phyloP scores from a whole-genome alignment of 1,139 yeast species.

The Lodderomyces orthopsilosis region DNA sequence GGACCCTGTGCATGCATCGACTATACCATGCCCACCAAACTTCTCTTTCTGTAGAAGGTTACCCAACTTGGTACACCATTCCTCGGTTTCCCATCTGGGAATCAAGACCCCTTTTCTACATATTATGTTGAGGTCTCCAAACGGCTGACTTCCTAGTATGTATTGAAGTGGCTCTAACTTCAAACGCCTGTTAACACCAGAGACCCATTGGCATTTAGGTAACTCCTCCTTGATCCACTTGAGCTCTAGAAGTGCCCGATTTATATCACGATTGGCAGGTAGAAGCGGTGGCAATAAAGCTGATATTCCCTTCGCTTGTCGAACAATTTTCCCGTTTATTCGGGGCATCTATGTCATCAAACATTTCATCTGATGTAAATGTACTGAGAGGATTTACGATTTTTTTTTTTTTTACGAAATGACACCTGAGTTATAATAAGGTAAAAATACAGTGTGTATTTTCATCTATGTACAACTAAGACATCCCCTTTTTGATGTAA shows the following conservation, averaged over 20 bases:
- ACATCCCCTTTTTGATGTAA: constrained; percentile 79
- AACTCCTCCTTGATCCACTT: constrained; percentile 42
- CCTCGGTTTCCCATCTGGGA: constrained; percentile 96
- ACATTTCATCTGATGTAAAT: neutral
- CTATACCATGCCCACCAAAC: constrained; percentile 23
- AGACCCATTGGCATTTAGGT: constrained; percentile 32
- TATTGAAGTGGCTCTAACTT: constrained; percentile 72
- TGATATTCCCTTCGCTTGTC: constrained; percentile 26
- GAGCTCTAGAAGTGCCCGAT: constrained; percentile 34
- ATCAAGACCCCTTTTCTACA: constrained; percentile 72
- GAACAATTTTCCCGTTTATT: constrained; percentile 26
- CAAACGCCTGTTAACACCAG: constrained; percentile 40
- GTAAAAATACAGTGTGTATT: neutral
- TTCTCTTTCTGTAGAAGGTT: constrained; percentile 17
- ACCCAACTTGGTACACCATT: constrained; percentile 62
- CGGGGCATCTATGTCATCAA: constrained; percentile 26
- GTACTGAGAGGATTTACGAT: too few relatives aligned
- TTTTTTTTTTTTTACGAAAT: neutral
- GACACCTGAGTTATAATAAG: neutral
- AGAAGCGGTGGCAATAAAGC: constrained; percentile 34
- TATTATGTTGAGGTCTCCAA: constrained; percentile 60
- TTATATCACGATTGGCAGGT: constrained; percentile 27
- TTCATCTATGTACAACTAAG: constrained; percentile 15
- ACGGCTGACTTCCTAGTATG: constrained; percentile 82
- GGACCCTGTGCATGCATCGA: constrained; percentile 87